Evolutionary conservation across 2,329 filamentous ascomycete genomes (phyloP).

Genomic region (Teratosphaeria pseudoeucalypti): DNA sequence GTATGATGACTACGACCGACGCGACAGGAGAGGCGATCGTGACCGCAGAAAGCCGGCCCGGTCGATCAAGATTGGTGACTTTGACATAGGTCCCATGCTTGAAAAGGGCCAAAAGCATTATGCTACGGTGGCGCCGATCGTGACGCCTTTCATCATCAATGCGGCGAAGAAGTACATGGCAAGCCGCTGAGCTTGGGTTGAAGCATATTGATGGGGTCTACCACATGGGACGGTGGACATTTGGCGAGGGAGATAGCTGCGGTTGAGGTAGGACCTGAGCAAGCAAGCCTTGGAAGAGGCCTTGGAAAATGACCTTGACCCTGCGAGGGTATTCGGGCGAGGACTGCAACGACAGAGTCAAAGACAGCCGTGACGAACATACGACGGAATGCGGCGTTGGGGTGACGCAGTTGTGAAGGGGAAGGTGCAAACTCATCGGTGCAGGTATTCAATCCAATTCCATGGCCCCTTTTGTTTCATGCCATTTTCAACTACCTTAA

Average conservation of each 20-base stretch:
- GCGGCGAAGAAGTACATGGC: slow-evolving; percentile 3
- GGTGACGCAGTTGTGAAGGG: background rate
- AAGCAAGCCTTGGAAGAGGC: background rate
- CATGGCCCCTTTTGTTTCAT: background rate
- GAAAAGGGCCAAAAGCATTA: slow-evolving; percentile 26
- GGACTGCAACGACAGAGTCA: background rate
- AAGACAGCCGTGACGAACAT: background rate
- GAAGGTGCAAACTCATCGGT: background rate
- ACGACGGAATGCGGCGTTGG: background rate
- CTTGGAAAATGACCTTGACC: background rate
- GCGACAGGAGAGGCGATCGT: slow-evolving; percentile 6
- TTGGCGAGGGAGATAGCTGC: background rate
- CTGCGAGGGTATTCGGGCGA: background rate
- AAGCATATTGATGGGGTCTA: no score
- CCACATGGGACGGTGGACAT: background rate
- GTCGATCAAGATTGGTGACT: slow-evolving; percentile 23
- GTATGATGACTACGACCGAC: slow-evolving; percentile 14
- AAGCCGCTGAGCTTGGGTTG: background rate
- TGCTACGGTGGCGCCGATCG: slow-evolving; percentile 20
- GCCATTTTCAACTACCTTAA: background rate
- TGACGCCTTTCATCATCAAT: slow-evolving; percentile 23
- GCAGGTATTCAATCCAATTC: background rate
- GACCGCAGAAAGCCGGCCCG: slow-evolving; percentile 13
- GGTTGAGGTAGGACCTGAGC: background rate
- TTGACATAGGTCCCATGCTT: slow-evolving; percentile 23